Evolutionary conservation across 495 filamentous ascomycete species (phyloP).

Genomic region (Umbilicaria muhlenbergii): DNA sequence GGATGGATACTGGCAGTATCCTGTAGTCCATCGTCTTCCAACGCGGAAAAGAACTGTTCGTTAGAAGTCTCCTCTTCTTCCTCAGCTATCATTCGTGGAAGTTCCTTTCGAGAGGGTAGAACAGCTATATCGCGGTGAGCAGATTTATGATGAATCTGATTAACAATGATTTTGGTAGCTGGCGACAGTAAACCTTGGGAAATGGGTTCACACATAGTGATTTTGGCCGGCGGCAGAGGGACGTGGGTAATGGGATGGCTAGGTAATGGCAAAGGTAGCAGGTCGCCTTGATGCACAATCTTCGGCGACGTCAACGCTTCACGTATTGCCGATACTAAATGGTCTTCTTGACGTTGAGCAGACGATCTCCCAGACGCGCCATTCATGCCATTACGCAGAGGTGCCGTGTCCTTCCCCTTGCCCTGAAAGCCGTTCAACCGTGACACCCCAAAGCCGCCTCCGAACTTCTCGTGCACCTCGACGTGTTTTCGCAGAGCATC

Average conservation of each 20-base stretch:
- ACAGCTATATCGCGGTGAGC: neutral
- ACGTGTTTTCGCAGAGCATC: constrained; percentile 50
- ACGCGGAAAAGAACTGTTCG: constrained; percentile 78
- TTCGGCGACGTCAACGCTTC: constrained; percentile 52
- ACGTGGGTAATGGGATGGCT: constrained; percentile 84
- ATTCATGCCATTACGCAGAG: neutral
- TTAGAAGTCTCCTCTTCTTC: constrained; percentile 68
- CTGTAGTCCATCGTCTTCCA: constrained; percentile 44
- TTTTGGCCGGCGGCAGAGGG: constrained; percentile 55
- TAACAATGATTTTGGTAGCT: constrained; percentile 52
- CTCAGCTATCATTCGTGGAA: constrained; percentile 49
- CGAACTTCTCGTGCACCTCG: constrained; percentile 45
- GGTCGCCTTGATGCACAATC: constrained; percentile 69
- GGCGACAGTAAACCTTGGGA: constrained; percentile 68
- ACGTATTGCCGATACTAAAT: constrained; percentile 61
- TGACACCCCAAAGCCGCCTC: constrained; percentile 36
- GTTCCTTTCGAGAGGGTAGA: constrained; percentile 1
- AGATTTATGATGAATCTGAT: constrained; percentile 10
- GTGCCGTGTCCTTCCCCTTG: constrained; percentile 21
- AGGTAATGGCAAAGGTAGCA: constrained; percentile 67
- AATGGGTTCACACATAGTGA: constrained; percentile 55
- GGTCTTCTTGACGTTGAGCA: constrained; percentile 39
- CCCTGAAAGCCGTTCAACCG: constrained; percentile 24
- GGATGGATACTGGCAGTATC: neutral
- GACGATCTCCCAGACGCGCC: constrained; percentile 20